Conservation (phyloP, 306 rosid genomes). For the Elaeagnus macrophylla region DNA sequence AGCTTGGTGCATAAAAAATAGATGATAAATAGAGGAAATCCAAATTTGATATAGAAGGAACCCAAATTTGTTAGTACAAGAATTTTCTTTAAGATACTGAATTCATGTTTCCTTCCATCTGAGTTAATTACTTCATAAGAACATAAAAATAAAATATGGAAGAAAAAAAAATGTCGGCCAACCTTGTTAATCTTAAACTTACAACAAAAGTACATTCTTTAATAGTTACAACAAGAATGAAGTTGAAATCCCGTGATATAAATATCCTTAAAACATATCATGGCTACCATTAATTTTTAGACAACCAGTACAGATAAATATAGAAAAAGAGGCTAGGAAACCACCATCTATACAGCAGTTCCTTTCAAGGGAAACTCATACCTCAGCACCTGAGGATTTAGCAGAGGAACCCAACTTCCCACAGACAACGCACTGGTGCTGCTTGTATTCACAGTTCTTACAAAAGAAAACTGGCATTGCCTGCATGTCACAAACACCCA, state of each 20-base stretch:
- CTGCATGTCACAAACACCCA: conserved; percentile 32
- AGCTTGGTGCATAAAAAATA: background rate
- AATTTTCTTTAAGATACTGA: too few relatives aligned
- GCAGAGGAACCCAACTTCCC: conserved; percentile 77
- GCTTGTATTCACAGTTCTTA: conserved; percentile 59
- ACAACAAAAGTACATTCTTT: too few relatives aligned
- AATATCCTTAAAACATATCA: background rate
- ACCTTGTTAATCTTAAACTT: too few relatives aligned
- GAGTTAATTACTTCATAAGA: too few relatives aligned
- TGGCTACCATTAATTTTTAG: background rate
- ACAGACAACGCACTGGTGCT: conserved; percentile 86
- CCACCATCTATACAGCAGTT: conserved; percentile 7
- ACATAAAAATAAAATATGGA: too few relatives aligned
- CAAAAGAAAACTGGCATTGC: conserved; percentile 56
- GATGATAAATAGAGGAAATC: too few relatives aligned
- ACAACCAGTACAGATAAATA: background rate
- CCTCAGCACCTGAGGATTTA: conserved; percentile 68
- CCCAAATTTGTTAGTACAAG: too few relatives aligned
- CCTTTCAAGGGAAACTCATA: conserved; percentile 24
- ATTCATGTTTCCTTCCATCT: too few relatives aligned
- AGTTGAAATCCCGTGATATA: too few relatives aligned
- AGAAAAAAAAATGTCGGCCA: too few relatives aligned
- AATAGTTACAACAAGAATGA: too few relatives aligned
- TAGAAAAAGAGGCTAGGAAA: conserved; percentile 3
- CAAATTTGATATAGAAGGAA: too few relatives aligned